These are phyloP conservation scores for Ascoidea rubescens DNA, from an alignment of 805 yeast species.

Conservation along the genomic window DNA sequence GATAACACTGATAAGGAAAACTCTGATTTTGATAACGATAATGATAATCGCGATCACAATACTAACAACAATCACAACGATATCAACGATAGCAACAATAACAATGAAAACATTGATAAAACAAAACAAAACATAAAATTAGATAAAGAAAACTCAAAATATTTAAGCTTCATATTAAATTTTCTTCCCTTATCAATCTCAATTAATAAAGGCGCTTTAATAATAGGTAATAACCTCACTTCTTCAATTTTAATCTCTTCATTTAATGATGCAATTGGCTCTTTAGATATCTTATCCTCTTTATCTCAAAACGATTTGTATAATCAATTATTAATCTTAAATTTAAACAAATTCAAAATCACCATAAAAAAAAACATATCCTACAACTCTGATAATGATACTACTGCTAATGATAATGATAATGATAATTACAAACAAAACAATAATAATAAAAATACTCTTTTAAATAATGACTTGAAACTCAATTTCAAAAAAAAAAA, in stretches of 20 bases:
- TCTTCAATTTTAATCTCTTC: slow-evolving; percentile 58
- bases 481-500: slow-evolving; percentile 5
- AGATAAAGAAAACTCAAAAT: slow-evolving; percentile 4
- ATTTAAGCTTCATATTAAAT: slow-evolving; percentile 8
- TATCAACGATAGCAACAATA: slow-evolving; percentile 2
- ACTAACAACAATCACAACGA: not conserved
- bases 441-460: not conserved
- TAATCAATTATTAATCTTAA: slow-evolving; percentile 29
- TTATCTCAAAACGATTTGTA: slow-evolving; percentile 44
- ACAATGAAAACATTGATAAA: slow-evolving; percentile 7
- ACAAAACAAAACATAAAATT: slow-evolving; percentile 2
- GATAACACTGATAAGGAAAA: slow-evolving; percentile 13
- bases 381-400: slow-evolving; percentile 26
- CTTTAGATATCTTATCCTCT: slow-evolving; percentile 35
- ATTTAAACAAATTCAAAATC: slow-evolving; percentile 38
- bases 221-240: slow-evolving; percentile 69
- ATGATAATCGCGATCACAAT: slow-evolving; percentile 10
- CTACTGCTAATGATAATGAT: slow-evolving; percentile 1
- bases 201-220: slow-evolving; percentile 55
- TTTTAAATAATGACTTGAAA: slow-evolving; percentile 1
- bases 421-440: not conserved
- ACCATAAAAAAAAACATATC: slow-evolving; percentile 60
- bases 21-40: slow-evolving; percentile 11
- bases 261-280: slow-evolving; percentile 37
- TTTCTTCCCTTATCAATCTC: slow-evolving; percentile 50